These are phyloP conservation scores for Aspergillus terreus DNA, from an alignment of 2,329 filamentous ascomycete genomes.

Conservation along the genomic window DNA sequence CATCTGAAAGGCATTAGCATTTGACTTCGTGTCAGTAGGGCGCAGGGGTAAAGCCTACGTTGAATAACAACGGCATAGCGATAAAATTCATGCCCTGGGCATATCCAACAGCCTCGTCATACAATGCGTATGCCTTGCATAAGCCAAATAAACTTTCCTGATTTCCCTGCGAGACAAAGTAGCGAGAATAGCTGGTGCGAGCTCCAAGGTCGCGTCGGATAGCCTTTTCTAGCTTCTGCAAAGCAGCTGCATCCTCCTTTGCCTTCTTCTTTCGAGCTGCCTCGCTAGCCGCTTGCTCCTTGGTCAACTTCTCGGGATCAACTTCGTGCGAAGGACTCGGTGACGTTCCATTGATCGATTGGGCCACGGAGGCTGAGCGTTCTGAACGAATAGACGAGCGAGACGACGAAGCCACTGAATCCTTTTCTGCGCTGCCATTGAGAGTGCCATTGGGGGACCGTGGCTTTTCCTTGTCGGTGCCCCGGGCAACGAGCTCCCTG, in stretches of 20 bases:
- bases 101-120: conserved; percentile 91
- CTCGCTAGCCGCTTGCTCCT: conserved; percentile 60
- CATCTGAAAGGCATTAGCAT: conserved; percentile 56
- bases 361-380: conserved; percentile 59
- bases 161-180: conserved; percentile 81
- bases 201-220: conserved; percentile 90
- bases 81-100: conserved; percentile 99
- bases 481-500: conserved; percentile 71
- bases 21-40: neutral
- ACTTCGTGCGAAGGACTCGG: conserved; percentile 59
- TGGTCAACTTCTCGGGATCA: conserved; percentile 60
- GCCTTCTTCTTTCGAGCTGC: conserved; percentile 72
- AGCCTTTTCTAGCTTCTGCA: conserved; percentile 82
- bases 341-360: conserved; percentile 51
- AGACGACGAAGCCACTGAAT: conserved; percentile 65
- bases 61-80: conserved; percentile 93
- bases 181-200: conserved; percentile 94
- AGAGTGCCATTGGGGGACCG: conserved; percentile 48
- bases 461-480: conserved; percentile 73
- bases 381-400: conserved; percentile 82
- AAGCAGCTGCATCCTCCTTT: conserved; percentile 68
- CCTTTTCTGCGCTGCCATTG: conserved; percentile 60
- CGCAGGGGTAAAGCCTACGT: conserved; percentile 52
- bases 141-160: conserved; percentile 93
- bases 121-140: conserved; percentile 95